Conservation (phyloP, 2,329 filamentous ascomycete genomes). For the Hymenoscyphus infarciens region DNA sequence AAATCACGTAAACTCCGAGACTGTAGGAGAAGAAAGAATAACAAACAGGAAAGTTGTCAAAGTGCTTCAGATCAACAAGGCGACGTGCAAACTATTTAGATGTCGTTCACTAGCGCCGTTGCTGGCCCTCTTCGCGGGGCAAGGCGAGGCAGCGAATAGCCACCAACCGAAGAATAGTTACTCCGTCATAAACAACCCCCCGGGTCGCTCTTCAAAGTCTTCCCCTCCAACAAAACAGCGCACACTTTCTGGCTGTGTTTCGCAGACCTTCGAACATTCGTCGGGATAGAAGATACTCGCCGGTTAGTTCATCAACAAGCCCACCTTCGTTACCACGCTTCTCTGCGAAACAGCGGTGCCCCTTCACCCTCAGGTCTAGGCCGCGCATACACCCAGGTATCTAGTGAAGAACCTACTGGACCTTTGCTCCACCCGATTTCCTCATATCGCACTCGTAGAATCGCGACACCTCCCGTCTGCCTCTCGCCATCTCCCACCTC, state of each 20-base stretch:
- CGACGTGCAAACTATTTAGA: background rate
- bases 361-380: background rate
- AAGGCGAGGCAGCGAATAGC: constrained; percentile 5
- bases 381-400: background rate
- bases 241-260: background rate
- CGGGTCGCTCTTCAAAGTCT: background rate
- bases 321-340: background rate
- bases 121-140: constrained; percentile 4
- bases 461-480: background rate
- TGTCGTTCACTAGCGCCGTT: constrained; percentile 9
- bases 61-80: background rate
- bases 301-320: background rate
- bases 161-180: background rate
- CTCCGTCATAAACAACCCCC: constrained; percentile 1
- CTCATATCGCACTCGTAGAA: background rate
- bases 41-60: too few relatives aligned
- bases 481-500: constrained; percentile 6
- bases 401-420: background rate
- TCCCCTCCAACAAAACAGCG: background rate
- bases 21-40: too few relatives aligned
- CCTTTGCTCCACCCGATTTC: background rate
- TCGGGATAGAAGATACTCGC: background rate
- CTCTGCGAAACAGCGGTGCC: background rate
- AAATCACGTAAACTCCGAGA: background rate
- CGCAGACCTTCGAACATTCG: background rate